Base-by-base conservation (phyloP, 2,329 filamentous ascomycete genomes). In the Cephalotrichum gorgonifer region DNA sequence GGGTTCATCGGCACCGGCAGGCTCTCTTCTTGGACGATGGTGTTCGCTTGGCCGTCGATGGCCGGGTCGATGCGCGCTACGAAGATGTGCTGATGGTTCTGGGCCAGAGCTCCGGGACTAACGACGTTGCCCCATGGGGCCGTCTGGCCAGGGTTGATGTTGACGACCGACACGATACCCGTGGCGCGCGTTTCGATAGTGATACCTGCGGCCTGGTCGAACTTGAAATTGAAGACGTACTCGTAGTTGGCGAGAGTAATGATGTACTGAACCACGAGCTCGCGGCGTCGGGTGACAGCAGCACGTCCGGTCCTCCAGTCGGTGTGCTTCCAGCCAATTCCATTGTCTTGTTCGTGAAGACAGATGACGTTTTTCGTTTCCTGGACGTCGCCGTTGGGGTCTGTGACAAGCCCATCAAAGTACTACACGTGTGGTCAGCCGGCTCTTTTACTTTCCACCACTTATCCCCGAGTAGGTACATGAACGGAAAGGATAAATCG, bases 71-170 rank as follows among this genome's bases (percentile, higher is more conserved):
- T 76, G 1, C 83, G 73, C 38, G 80, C 63, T 20, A 70, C 74
- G 59, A 87, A 86, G 39, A 86, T 71, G 63, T 87, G 83, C 59
- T 87, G 83, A 54, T 87, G 83, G 60, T 85, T 81, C 52, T 80
- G 79, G 0, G 83, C 83, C 2, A 86, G 64, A 0, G 81, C 76
- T 0, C 83, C 83, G 0, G 78, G 75, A 0, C 72, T 70, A 2
- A 88, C 82, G 1, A 84, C 68, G 49, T 77, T 85, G 22, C 80
- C 81, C 59, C 74, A 84, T 5, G 60, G 62, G 57, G 54, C 74
- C 23, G 56, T 66, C 49, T 71, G 75, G 55, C 64, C 74, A 6
- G 69, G 58, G 49, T 77, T 75, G 49, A 84, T 81, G 54, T 76
- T 73, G 20, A 79, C 72, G 2, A 79, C 75, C 6, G 73, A 78